These are phyloP conservation scores for Sporothrix pseudoabietina DNA, from an alignment of 2,329 filamentous ascomycete genomes.

Conservation along the genomic window DNA sequence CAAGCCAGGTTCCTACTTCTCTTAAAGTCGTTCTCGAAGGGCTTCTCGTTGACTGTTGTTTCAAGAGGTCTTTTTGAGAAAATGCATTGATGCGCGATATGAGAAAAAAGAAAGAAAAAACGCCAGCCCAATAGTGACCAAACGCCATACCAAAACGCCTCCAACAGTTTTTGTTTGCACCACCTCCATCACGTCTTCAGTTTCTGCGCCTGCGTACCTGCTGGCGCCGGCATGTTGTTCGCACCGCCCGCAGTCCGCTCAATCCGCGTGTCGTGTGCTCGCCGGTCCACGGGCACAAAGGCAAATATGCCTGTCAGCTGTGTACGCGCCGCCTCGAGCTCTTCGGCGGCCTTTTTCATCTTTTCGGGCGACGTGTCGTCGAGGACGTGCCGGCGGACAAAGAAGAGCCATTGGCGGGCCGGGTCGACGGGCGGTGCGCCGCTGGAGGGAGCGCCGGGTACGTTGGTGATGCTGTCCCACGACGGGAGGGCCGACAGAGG, in stretches of 20 bases:
- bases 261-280: constrained; percentile 56
- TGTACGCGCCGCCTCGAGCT: constrained; percentile 49
- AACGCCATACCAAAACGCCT: neutral
- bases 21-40: neutral
- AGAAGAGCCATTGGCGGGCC: constrained; percentile 57
- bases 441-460: neutral
- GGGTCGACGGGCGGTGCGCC: constrained; percentile 47
- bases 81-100: neutral
- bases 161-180: neutral
- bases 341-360: constrained; percentile 57
- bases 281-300: constrained; percentile 55
- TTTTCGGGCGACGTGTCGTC: constrained; percentile 62
- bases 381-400: constrained; percentile 55
- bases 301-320: constrained; percentile 57
- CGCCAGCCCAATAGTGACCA: neutral
- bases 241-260: constrained; percentile 31
- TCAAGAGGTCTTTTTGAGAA: neutral
- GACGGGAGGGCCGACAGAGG: constrained; percentile 48
- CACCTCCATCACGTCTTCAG: neutral
- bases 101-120: neutral
- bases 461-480: constrained; percentile 47
- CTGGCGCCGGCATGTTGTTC: constrained; percentile 23
- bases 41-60: neutral
- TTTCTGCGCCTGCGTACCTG: constrained; percentile 28
- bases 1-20: neutral